Evolutionary conservation across 192 early-diverging fungal genomes (phyloP).

Genomic region (Geranomyces variabilis): DNA sequence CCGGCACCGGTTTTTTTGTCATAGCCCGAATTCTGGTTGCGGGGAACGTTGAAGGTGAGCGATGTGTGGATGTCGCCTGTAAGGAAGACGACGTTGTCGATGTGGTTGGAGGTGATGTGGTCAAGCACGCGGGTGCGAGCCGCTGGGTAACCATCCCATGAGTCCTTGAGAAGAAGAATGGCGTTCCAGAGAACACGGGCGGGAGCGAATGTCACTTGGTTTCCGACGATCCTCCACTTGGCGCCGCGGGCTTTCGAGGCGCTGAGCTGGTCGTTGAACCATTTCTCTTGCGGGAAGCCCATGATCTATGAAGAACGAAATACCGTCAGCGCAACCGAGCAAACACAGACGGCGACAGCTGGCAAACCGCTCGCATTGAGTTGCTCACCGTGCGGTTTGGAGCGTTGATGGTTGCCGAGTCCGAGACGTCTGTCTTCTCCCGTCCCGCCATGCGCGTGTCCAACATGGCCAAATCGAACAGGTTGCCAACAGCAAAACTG

Average conservation of each 20-base stretch:
- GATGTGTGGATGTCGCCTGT: constrained; percentile 47
- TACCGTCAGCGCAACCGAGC: too few relatives aligned
- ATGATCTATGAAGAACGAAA: constrained; percentile 16
- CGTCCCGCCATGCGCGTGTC: constrained; percentile 48
- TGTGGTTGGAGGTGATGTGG: constrained; percentile 18
- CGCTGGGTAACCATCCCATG: constrained; percentile 48
- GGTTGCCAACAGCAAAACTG: constrained; percentile 41
- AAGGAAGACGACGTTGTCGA: constrained; percentile 41
- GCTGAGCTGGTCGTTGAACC: constrained; percentile 35
- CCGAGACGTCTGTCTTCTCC: background rate
- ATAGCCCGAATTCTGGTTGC: too few relatives aligned
- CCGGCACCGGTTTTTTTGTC: too few relatives aligned
- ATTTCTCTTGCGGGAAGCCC: constrained; percentile 41
- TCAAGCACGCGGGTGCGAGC: constrained; percentile 32
- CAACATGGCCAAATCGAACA: constrained; percentile 51
- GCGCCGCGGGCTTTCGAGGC: constrained; percentile 30
- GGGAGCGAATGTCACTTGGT: constrained; percentile 49
- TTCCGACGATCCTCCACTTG: constrained; percentile 44
- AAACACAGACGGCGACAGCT: too few relatives aligned
- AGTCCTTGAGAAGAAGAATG: constrained; percentile 18
- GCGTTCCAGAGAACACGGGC: constrained; percentile 24
- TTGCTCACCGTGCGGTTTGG: background rate
- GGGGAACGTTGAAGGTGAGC: constrained; percentile 40
- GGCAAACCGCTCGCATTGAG: background rate
- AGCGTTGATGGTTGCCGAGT: background rate